Conservation (phyloP, 192 early-diverging fungal species). For the Dissophora ornata region DNA sequence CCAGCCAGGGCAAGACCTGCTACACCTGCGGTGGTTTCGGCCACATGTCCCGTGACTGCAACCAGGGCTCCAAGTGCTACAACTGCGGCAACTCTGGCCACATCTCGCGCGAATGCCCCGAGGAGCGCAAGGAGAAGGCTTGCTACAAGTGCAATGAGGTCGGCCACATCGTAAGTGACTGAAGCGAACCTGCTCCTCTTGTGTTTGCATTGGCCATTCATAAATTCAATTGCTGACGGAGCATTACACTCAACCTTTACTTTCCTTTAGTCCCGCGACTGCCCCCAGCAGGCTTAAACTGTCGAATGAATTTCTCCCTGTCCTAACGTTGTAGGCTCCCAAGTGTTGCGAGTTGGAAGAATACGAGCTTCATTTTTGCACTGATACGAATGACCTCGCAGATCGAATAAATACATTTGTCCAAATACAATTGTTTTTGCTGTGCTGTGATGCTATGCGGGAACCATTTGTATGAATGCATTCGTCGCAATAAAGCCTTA, state of each 20-base stretch:
- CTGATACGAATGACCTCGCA: not conserved
- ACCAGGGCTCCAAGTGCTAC: constrained; percentile 57
- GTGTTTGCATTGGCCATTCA: not conserved
- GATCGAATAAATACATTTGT: constrained; percentile 14
- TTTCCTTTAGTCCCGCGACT: constrained; percentile 41
- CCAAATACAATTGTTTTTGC: too few relatives aligned
- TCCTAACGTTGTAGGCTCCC: constrained; percentile 16
- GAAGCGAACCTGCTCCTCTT: not conserved
- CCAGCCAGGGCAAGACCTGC: constrained; percentile 46
- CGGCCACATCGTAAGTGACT: constrained; percentile 64
- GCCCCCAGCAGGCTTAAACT: constrained; percentile 51
- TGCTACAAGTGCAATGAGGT: constrained; percentile 68
- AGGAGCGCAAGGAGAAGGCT: constrained; percentile 62
- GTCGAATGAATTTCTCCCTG: not conserved
- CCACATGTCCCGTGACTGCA: constrained; percentile 54
- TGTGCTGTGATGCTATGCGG: too few relatives aligned
- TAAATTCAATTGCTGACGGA: too few relatives aligned
- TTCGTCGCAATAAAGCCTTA: too few relatives aligned
- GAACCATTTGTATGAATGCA: too few relatives aligned
- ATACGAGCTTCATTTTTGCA: constrained; percentile 10
- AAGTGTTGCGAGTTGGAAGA: constrained; percentile 53
- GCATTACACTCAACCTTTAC: too few relatives aligned
- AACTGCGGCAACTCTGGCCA: constrained; percentile 57
- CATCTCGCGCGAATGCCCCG: constrained; percentile 54
- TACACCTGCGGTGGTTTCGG: constrained; percentile 57